Evolutionary conservation across 2,329 filamentous ascomycete genomes (phyloP).

Genomic region (Trichoderma sp.): DNA sequence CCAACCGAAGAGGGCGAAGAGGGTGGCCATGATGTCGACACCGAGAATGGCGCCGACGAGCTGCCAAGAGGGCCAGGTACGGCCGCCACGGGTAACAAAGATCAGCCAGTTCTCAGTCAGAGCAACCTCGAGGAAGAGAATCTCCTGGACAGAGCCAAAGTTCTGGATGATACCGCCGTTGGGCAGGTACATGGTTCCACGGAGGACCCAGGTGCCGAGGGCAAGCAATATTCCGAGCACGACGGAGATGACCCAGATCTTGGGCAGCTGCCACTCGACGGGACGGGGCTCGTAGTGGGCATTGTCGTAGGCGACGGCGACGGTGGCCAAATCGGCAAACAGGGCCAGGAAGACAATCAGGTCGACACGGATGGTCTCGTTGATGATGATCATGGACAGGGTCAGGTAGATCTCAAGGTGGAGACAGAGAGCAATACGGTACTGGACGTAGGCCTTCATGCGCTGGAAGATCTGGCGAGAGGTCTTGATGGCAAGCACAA

Average conservation of each 20-base stretch:
- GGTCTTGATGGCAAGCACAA: slow-evolving; percentile 90
- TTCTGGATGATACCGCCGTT: slow-evolving; percentile 88
- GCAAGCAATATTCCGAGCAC: slow-evolving; percentile 80
- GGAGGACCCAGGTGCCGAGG: slow-evolving; percentile 82
- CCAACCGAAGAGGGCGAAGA: slow-evolving; percentile 85
- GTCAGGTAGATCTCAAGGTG: slow-evolving; percentile 91
- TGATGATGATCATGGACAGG: slow-evolving; percentile 87
- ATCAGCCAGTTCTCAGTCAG: slow-evolving; percentile 96
- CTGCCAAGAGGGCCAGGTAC: slow-evolving; percentile 88
- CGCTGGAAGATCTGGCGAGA: slow-evolving; percentile 95
- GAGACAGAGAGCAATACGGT: slow-evolving; percentile 89
- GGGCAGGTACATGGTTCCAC: slow-evolving; percentile 78
- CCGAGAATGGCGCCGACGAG: slow-evolving; percentile 74
- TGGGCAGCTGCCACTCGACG: slow-evolving; percentile 93
- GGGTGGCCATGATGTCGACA: slow-evolving; percentile 80
- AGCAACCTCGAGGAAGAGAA: slow-evolving; percentile 87
- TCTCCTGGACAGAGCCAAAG: slow-evolving; percentile 76
- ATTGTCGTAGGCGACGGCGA: slow-evolving; percentile 92
- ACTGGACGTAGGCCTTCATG: slow-evolving; percentile 95
- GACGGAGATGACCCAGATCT: slow-evolving; percentile 90
- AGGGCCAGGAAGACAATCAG: slow-evolving; percentile 93
- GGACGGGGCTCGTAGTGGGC: slow-evolving; percentile 82
- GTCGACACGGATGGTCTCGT: slow-evolving; percentile 80
- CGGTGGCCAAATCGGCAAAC: slow-evolving; percentile 88
- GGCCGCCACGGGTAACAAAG: slow-evolving; percentile 92